These are phyloP conservation scores for Ascochyta fabae DNA, from an alignment of 2,329 filamentous ascomycete genomes.

Conservation along the genomic window DNA sequence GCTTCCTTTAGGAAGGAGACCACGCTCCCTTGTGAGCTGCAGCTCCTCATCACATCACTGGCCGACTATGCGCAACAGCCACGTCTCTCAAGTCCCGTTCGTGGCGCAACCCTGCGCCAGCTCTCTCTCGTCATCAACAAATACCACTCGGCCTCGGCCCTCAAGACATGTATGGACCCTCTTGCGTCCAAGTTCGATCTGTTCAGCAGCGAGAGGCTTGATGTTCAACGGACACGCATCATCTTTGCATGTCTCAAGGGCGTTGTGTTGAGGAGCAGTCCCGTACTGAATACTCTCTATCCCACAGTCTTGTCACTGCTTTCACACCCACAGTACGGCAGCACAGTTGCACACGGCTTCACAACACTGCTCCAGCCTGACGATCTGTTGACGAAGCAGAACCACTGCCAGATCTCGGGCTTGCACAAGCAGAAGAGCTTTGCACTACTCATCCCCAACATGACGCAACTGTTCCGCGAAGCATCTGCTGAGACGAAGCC, in stretches of 20 bases:
- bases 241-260: conserved; percentile 68
- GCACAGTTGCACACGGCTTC: conserved; percentile 63
- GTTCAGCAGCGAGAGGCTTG: conserved; percentile 40
- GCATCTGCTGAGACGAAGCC: conserved; percentile 57
- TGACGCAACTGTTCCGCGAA: conserved; percentile 60
- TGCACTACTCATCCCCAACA: conserved; percentile 62
- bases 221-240: conserved; percentile 57
- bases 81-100: conserved; percentile 34
- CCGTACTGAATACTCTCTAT: conserved; percentile 52
- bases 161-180: conserved; percentile 50
- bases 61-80: conserved; percentile 44
- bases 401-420: conserved; percentile 67
- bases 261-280: conserved; percentile 62
- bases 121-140: conserved; percentile 58
- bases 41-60: conserved; percentile 46
- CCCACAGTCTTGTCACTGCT: conserved; percentile 59
- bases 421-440: conserved; percentile 70
- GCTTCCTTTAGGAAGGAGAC: conserved; percentile 55
- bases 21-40: conserved; percentile 39
- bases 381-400: conserved; percentile 65
- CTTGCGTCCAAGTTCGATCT: conserved; percentile 45
- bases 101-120: conserved; percentile 50
- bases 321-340: conserved; percentile 56
- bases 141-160: conserved; percentile 50
- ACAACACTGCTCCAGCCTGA: conserved; percentile 65